Evolutionary conservation across 352 stramenopile species (phyloP), one percentile per base, ranked within the genome.

Genomic region (Phytophthora melonis): DNA sequence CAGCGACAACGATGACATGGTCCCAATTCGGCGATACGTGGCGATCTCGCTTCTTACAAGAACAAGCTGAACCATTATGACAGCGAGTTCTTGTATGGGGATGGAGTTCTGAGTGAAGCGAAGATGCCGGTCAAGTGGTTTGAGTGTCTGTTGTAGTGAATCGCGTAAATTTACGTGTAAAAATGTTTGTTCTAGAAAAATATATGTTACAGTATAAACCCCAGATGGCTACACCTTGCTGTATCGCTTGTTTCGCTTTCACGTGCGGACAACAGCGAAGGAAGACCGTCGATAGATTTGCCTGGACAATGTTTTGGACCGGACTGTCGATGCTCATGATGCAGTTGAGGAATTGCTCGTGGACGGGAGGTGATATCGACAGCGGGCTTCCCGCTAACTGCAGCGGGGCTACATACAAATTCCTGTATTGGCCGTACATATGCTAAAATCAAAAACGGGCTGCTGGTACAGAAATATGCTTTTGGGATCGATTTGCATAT

Each of bases 61-160:
- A 64, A 69, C 0, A 64, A 72, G 16, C 52, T 86, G 14, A 84
- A 86, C 41, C 79, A 84, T 58, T 34, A 65, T 4, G 79, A 86
- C 56, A 78, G 65, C 21, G 58, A 78, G 19, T 84, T 86, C 57
- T 55, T 58, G 36, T 25, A 73, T 55, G 77, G 76, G 18, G 79
- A 86, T 60, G 76, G 45, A 5, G 27, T 77, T 23, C 69, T 79
- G 36, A 66, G 63, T 43, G 43, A 62, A 34, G 49, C 64, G 8
- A 60, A 78, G 41, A 82, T 77, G 56, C 71, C 71, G 5, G 43
- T 77, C 27, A 82, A 79, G 53, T 84, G 78, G 78, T 80, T 82
- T 19, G 67, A 79, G 49, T 80, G 71, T 27, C 32, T 75, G 8
- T 49, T 71, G 16, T 56, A 60, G 23, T 23, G 10, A 30, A 30